phyloP scores from a whole-genome alignment of 805 yeast genomes.

The Schwanniomyces occidentalis region DNA sequence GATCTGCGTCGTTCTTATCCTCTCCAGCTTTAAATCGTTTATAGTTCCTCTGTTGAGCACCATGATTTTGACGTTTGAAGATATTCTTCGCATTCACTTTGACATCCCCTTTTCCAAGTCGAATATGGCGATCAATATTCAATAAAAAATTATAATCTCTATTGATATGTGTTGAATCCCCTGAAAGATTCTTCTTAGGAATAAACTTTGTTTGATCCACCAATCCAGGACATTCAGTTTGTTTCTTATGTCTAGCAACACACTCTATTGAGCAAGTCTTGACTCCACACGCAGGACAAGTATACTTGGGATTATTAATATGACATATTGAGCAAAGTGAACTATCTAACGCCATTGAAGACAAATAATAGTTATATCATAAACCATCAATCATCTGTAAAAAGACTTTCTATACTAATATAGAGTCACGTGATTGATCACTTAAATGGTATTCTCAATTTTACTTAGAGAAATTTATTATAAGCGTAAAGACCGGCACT shows the following conservation, averaged over 20 bases:
- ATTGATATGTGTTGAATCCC: constrained; percentile 53
- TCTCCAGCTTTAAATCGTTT: constrained; percentile 21
- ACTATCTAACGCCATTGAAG: constrained; percentile 5
- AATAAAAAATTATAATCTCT: constrained; percentile 81
- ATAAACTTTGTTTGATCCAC: constrained; percentile 63
- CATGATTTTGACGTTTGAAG: constrained; percentile 26
- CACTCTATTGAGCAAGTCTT: constrained; percentile 73
- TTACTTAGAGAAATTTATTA: too few relatives aligned
- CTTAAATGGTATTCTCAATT: too few relatives aligned
- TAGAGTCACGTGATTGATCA: too few relatives aligned
- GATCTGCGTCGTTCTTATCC: constrained; percentile 19
- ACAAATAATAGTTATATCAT: too few relatives aligned
- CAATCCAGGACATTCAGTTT: constrained; percentile 63
- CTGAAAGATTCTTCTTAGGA: constrained; percentile 43
- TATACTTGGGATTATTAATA: constrained; percentile 53
- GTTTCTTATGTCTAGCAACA: constrained; percentile 66
- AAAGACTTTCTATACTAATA: too few relatives aligned
- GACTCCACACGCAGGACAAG: constrained; percentile 74
- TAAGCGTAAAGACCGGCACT: constrained; percentile 4
- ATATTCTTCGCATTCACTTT: constrained; percentile 43
- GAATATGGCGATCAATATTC: constrained; percentile 57
- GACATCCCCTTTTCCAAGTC: constrained; percentile 56
- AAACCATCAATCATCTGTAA: too few relatives aligned
- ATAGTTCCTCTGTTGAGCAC: constrained; percentile 12
- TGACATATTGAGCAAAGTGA: constrained; percentile 36